Evolutionary conservation across 75 land plant species (phyloP).

Genomic region (Pinus taeda): DNA sequence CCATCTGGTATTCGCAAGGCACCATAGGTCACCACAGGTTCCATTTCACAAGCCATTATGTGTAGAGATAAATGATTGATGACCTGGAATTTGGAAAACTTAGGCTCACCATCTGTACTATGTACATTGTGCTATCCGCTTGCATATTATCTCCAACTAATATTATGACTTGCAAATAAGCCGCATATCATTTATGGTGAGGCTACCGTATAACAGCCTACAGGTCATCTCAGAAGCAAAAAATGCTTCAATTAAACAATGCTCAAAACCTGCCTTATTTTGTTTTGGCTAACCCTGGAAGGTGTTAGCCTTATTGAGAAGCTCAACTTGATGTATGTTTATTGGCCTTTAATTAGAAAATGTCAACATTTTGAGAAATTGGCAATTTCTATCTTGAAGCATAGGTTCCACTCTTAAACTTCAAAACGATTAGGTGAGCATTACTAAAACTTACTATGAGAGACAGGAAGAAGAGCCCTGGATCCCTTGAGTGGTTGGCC

Average conservation of each 20-base stretch:
- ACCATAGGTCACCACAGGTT: no score
- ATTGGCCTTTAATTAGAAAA: background rate
- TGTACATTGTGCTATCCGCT: no score
- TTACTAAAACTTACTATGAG: background rate
- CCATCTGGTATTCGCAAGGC: no score
- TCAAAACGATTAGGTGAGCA: background rate
- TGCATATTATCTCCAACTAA: no score
- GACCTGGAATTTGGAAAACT: no score
- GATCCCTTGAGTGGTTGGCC: background rate
- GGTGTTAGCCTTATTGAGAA: no score
- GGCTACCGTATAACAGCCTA: no score
- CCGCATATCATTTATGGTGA: no score
- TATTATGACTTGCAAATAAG: no score
- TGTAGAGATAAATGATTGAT: no score
- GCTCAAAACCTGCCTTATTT: background rate
- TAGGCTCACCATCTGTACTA: no score
- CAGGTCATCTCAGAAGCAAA: background rate
- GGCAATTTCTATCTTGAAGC: background rate
- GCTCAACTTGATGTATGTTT: background rate
- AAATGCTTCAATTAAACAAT: background rate
- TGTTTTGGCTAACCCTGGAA: background rate
- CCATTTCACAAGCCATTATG: no score
- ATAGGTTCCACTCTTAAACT: background rate
- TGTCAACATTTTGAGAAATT: background rate
- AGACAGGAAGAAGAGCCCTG: background rate